These are phyloP conservation scores for Suillus alpinus DNA, from an alignment of 768 basidiomycete genomes.

Conservation along the genomic window DNA sequence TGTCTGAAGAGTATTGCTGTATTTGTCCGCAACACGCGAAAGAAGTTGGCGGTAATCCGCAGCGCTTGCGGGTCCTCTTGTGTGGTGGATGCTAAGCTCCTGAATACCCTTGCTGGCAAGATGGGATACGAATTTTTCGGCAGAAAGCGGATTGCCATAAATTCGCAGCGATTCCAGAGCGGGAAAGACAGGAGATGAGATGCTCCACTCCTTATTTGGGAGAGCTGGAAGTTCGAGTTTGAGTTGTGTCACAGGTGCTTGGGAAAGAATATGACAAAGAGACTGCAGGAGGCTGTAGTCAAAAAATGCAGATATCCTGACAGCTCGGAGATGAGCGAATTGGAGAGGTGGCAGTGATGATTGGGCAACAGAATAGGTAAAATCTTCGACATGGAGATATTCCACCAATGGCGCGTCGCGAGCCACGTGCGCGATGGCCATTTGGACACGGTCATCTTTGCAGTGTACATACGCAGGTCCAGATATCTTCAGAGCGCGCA, in stretches of 20 bases:
- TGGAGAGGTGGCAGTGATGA: neutral
- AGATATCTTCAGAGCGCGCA: constrained; percentile 12
- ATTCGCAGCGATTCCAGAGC: neutral
- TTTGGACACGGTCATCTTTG: constrained; percentile 14
- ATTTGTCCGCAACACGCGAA: neutral
- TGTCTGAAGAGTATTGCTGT: neutral
- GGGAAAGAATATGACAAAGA: neutral
- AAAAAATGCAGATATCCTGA: neutral
- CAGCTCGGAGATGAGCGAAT: neutral
- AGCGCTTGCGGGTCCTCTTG: neutral
- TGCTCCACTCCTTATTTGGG: neutral
- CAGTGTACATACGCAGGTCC: constrained; percentile 11
- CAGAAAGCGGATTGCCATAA: neutral
- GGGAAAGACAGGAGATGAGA: neutral
- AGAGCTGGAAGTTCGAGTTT: neutral
- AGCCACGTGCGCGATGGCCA: constrained; percentile 15
- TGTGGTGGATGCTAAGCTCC: neutral
- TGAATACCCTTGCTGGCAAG: neutral
- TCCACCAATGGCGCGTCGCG: constrained; percentile 13
- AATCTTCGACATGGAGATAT: constrained; percentile 5
- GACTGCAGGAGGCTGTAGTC: neutral
- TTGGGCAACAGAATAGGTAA: neutral
- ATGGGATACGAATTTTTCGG: neutral
- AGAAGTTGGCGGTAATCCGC: neutral
- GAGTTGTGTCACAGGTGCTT: neutral